Evolutionary conservation across 192 early-diverging fungal species (phyloP).

Genomic region (Backusella psychrophila): DNA sequence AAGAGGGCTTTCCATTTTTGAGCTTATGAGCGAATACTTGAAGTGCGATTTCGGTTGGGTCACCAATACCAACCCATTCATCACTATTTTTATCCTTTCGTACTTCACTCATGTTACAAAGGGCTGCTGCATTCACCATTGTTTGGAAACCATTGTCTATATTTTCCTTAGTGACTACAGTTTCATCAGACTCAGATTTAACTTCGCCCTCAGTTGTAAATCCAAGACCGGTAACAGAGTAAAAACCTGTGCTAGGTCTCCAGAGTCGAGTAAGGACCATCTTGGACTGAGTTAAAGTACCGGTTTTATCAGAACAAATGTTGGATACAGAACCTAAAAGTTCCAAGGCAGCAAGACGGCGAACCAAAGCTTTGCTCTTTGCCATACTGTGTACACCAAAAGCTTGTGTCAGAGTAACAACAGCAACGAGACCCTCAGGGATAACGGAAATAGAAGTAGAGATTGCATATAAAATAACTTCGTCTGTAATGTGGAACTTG

Average conservation of each 20-base stretch:
- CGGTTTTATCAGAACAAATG: conserved; percentile 96
- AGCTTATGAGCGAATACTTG: conserved; percentile 82
- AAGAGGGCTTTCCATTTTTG: conserved; percentile 67
- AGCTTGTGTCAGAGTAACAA: conserved; percentile 93
- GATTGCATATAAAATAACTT: conserved; percentile 74
- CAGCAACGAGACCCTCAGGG: conserved; percentile 92
- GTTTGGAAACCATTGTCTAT: conserved; percentile 46
- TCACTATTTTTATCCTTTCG: conserved; percentile 45
- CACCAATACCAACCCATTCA: conserved; percentile 44
- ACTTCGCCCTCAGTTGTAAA: conserved; percentile 59
- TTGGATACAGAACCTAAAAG: conserved; percentile 89
- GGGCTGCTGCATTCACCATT: conserved; percentile 59
- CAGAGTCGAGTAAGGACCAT: conserved; percentile 88
- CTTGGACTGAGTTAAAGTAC: conserved; percentile 92
- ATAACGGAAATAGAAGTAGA: conserved; percentile 91
- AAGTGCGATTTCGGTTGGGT: conserved; percentile 89
- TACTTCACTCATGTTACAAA: conserved; percentile 86
- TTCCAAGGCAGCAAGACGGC: conserved; percentile 86
- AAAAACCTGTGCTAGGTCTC: conserved; percentile 72
- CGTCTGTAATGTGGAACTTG: conserved; percentile 57
- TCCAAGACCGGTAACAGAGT: conserved; percentile 63
- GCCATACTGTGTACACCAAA: conserved; percentile 89
- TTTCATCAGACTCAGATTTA: conserved; percentile 22
- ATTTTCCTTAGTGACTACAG: conserved; percentile 34
- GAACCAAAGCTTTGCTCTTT: conserved; percentile 81